Percentiles rank a stretch among this genome's conserved stretches.
Evolutionary conservation across 2,329 filamentous ascomycete species (phyloP).

Genomic region (Nannizziopsis barbatae): DNA sequence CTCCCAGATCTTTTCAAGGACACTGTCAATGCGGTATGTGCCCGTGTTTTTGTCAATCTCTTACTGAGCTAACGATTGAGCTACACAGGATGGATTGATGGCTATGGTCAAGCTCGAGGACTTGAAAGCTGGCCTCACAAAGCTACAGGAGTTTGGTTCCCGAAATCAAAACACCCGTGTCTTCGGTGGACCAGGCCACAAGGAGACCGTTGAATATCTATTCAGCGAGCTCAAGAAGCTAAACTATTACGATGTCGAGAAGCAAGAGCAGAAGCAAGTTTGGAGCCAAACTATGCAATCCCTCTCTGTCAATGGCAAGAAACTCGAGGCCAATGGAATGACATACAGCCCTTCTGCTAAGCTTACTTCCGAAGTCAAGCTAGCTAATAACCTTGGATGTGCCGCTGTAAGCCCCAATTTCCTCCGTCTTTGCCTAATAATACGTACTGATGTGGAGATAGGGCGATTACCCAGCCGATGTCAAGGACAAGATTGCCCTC

Average conservation of each 20-base stretch:
- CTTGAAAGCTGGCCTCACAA: conserved; percentile 16
- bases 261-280: conserved; percentile 16
- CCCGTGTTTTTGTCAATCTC: not conserved
- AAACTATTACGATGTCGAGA: conserved; percentile 16
- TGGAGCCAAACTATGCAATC: conserved; percentile 13
- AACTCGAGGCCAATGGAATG: conserved; percentile 12
- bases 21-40: conserved; percentile 5
- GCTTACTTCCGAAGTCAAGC: conserved; percentile 35
- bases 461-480: conserved; percentile 7
- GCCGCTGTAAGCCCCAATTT: conserved; percentile 26
- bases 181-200: conserved; percentile 17
- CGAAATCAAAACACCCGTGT: conserved; percentile 19
- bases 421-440: not conserved
- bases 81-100: conserved; percentile 17
- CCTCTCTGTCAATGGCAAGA: conserved; percentile 13
- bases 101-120: conserved; percentile 18
- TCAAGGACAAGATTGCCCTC: conserved; percentile 54
- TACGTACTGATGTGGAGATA: not conserved
- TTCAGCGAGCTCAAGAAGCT: conserved; percentile 14
- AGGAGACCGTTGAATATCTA: conserved; percentile 16
- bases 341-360: conserved; percentile 15
- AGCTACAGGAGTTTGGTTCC: conserved; percentile 19
- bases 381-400: conserved; percentile 55
- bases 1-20: conserved; percentile 4
- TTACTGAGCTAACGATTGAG: conserved; percentile 5